Evolutionary conservation across 2,329 filamentous ascomycete species (phyloP).

Genomic region (Pyrenochaeta sp.): DNA sequence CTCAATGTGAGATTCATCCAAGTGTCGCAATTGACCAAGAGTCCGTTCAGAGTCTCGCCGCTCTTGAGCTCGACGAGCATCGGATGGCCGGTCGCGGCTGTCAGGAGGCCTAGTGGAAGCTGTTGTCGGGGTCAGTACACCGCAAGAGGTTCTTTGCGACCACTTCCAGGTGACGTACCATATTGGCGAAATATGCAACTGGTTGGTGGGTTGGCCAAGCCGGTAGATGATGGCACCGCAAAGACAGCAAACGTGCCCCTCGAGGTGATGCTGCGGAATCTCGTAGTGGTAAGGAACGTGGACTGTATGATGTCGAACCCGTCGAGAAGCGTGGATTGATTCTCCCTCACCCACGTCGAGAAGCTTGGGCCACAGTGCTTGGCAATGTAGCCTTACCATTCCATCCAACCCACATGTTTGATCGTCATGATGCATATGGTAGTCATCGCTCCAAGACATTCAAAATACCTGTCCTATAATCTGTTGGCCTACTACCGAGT

Average conservation of each 20-base stretch:
- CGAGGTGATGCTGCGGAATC: not conserved
- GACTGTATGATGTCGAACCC: not conserved
- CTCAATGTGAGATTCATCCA: slow-evolving; percentile 99
- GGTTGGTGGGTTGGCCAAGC: not conserved
- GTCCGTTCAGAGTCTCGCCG: slow-evolving; percentile 95
- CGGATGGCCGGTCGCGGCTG: slow-evolving; percentile 94
- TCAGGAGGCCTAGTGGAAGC: slow-evolving; percentile 81
- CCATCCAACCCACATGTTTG: not conserved
- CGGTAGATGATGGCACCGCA: not conserved
- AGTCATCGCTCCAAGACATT: not conserved
- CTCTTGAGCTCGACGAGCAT: slow-evolving; percentile 99
- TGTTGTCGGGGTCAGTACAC: slow-evolving; percentile 39
- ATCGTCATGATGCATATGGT: not conserved
- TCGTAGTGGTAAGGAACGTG: not conserved
- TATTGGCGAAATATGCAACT: slow-evolving; percentile 11
- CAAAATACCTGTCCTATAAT: not conserved
- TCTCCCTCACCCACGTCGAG: not conserved
- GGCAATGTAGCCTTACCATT: slow-evolving; percentile 9
- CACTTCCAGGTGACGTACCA: slow-evolving; percentile 30
- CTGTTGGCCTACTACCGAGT: not conserved
- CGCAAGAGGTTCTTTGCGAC: slow-evolving; percentile 1
- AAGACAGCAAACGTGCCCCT: not conserved
- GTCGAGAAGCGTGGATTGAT: not conserved
- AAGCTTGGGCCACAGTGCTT: slow-evolving; percentile 8
- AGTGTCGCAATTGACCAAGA: slow-evolving; percentile 95